These are phyloP conservation scores for Penicillium sp. DNA, from an alignment of 2,329 filamentous ascomycete species.

Conservation along the genomic window DNA sequence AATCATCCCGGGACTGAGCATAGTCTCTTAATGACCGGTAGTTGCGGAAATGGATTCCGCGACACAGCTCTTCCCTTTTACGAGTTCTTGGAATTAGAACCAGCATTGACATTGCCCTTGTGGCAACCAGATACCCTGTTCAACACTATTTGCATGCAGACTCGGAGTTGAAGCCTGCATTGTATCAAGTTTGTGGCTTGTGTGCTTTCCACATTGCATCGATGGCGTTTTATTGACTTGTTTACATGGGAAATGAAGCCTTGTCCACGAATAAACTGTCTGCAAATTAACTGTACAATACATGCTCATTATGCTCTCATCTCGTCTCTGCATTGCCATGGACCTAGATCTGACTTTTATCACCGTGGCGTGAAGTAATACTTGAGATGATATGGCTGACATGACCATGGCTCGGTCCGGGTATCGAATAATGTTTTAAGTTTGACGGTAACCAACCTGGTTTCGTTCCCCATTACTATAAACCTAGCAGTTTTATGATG, in stretches of 20 bases:
- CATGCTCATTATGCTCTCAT: not conserved
- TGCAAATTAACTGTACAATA: not conserved
- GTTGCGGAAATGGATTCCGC: conserved; percentile 2
- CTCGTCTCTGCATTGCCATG: not conserved
- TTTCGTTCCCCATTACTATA: no score
- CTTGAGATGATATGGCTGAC: no score
- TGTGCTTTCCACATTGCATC: conserved; percentile 6
- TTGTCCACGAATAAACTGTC: not conserved
- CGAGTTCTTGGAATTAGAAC: conserved; percentile 9
- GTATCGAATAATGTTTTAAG: no score
- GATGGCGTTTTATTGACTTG: conserved; percentile 12
- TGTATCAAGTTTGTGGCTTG: conserved; percentile 9
- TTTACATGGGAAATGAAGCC: not conserved
- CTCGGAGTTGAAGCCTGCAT: conserved; percentile 15
- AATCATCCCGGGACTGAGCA: conserved; percentile 15
- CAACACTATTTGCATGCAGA: conserved; percentile 22
- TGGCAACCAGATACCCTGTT: conserved; percentile 18
- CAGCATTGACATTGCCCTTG: conserved; percentile 10
- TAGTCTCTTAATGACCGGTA: conserved; percentile 1
- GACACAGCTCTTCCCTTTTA: conserved; percentile 10
- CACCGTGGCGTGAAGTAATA: not conserved
- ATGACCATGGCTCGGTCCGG: no score
- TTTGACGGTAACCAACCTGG: no score
- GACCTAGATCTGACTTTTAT: not conserved
- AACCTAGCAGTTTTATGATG: no score